Evolutionary conservation across 805 yeast species (phyloP), one percentile per base, ranked within the genome.

Genomic region (Torulaspora gathmanii): DNA sequence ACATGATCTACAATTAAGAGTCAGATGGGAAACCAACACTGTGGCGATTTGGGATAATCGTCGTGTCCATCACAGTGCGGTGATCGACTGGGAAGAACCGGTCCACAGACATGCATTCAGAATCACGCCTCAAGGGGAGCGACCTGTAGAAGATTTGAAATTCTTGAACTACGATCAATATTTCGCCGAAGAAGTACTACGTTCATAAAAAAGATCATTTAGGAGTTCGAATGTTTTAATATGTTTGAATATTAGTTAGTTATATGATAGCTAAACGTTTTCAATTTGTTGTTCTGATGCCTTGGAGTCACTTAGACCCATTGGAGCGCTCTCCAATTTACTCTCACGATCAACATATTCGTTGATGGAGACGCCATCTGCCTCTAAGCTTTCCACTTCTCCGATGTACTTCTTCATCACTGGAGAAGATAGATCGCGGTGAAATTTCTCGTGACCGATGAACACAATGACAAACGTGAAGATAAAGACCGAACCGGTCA

Each of bases 31-130:
- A 58, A 79, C 80, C 42, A 73, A 75, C 35, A 75, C 87, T 2
- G 82, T 84, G 45, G 87, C 80, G 19, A 64, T 82, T 23, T 84
- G 90, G 90, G 91, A 84, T 58, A 84, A 84, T 70, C 77, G 91
- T 62, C 70, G 82, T 56, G 75, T 79, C 5, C 65, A 75, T 16
- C 90, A 84, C 61, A 69, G 83, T 12, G 86, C 88, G 11, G 72
- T 80, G 13, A 73, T 78, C 43, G 90, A 83, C 55, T 83, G 86
- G 81, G 82, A 75, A 52, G 70, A 75, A 35, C 80, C 83, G 12
- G 77, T 73, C 28, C 71, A 78, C 27, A 75, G 90, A 63, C 89
- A 83, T 52, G 86, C 85, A 5, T 79, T 79, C 58, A 75, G 90
- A 64, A 75, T 83, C 46, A 82, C 88, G 13, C 80, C 84, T 5